A percentile compares a stretch with the other conserved stretches of the same genome.
phyloP scores from a whole-genome alignment of 2,329 filamentous ascomycete genomes.

The Cercospora janseana region DNA sequence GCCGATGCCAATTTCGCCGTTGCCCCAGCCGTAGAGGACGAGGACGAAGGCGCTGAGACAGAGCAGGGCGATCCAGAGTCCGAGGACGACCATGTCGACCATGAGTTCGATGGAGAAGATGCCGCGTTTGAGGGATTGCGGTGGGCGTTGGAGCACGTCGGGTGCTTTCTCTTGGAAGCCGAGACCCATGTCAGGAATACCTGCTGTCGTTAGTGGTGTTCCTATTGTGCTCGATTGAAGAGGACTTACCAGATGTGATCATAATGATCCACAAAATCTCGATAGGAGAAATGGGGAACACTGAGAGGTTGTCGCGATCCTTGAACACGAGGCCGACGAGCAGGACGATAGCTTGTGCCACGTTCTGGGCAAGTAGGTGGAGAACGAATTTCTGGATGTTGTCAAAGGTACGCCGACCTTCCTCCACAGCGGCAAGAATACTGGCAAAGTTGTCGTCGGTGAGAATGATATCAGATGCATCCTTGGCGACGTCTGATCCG shows the following conservation, averaged over 20 bases:
- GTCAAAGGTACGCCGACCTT: slow-evolving; percentile 81
- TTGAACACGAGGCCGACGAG: slow-evolving; percentile 81
- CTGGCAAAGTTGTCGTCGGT: slow-evolving; percentile 87
- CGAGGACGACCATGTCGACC: slow-evolving; percentile 76
- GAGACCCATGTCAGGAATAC: slow-evolving; percentile 80
- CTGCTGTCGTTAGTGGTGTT: slow-evolving; percentile 1
- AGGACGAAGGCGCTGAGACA: slow-evolving; percentile 60
- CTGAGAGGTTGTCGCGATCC: slow-evolving; percentile 67
- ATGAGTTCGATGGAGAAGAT: slow-evolving; percentile 78
- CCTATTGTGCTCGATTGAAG: no score
- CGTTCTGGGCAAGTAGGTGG: slow-evolving; percentile 90
- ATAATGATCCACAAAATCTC: slow-evolving; percentile 92
- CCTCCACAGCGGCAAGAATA: slow-evolving; percentile 77
- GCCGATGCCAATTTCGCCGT: slow-evolving; percentile 49
- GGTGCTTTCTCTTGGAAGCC: slow-evolving; percentile 73
- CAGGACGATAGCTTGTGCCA: slow-evolving; percentile 81
- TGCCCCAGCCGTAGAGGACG: slow-evolving; percentile 62
- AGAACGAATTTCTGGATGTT: slow-evolving; percentile 88
- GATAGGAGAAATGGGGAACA: slow-evolving; percentile 81
- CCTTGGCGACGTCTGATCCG: slow-evolving; percentile 82
- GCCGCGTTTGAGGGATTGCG: slow-evolving; percentile 65
- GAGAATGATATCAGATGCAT: slow-evolving; percentile 77
- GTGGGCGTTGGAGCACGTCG: slow-evolving; percentile 77
- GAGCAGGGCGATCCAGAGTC: slow-evolving; percentile 71
- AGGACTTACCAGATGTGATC: slow-evolving; percentile 67